Evolutionary conservation across 1,139 yeast genomes (phyloP), one percentile per base, ranked within the genome.

Genomic region (Komagataea norvegica): DNA sequence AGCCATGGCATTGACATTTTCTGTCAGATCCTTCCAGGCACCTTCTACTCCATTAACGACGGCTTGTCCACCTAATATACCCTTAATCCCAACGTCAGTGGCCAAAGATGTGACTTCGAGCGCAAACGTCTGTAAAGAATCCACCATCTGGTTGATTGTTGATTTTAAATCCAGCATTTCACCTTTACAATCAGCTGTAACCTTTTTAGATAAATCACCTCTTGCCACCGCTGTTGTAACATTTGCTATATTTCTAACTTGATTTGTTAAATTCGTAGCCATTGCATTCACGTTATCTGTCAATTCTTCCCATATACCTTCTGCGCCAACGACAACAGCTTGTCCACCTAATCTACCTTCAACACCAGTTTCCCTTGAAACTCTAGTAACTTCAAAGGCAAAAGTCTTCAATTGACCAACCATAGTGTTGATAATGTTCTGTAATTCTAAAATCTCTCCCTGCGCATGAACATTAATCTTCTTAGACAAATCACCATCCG

Each of bases 21-120:
- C 93, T 0, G 95, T 86, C 33, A 86, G 85, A 30, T 88, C 94
- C 54, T 85, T 85, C 95, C 95, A 86, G 8, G 93, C 89, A 36
- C 95, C 95, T 62, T 85, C 95, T 21, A 86, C 95, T 59, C 85
- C 95, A 52, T 85, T 88, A 15, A 86, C 95, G 56, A 84, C 84
- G 4, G 95, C 95, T 60, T 86, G 95, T 18, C 95, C 95, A 36
- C 95, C 95, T 46, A 86, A 66, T 43, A 84, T 81, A 62, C 95
- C 95, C 49, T 84, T 78, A 3, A 94, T 86, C 52, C 95, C 95
- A 46, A 86, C 95, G 56, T 86, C 89, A 23, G 93, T 73, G 2
- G 95, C 89, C 44, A 86, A 70, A 2, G 91, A 83, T 1, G 95
- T 84, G 24, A 86, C 95, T 54, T 85, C 95, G 40, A 82, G 71